Conservation (phyloP, 805 yeast genomes). For the Metschnikowia reukaufii region DNA sequence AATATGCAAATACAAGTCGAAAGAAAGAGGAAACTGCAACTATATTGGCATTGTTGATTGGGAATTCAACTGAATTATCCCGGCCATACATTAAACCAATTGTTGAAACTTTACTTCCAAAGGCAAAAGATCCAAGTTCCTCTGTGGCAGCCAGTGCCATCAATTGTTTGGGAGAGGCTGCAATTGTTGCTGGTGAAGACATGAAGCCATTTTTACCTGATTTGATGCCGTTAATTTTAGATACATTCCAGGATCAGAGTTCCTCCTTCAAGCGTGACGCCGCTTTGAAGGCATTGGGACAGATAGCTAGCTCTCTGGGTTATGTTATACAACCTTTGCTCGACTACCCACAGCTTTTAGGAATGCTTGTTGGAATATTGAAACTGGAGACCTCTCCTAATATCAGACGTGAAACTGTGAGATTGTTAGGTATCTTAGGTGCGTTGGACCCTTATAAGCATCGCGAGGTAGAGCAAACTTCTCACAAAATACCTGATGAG, state of each 20-base stretch:
- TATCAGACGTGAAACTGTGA: slow-evolving; percentile 83
- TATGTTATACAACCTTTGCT: slow-evolving; percentile 91
- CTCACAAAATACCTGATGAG: slow-evolving; percentile 57
- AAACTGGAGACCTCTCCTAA: slow-evolving; percentile 75
- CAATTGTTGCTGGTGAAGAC: slow-evolving; percentile 86
- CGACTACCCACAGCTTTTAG: slow-evolving; percentile 87
- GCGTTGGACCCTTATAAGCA: slow-evolving; percentile 97
- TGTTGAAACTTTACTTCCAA: slow-evolving; percentile 78
- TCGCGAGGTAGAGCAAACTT: slow-evolving; percentile 79
- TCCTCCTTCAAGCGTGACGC: slow-evolving; percentile 87
- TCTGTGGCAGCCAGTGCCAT: slow-evolving; percentile 87
- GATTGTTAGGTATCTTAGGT: slow-evolving; percentile 88
- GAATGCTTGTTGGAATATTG: slow-evolving; percentile 75
- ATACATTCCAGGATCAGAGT: slow-evolving; percentile 88
- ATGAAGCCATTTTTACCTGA: slow-evolving; percentile 68
- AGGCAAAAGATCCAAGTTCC: slow-evolving; percentile 67
- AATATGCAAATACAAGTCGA: slow-evolving; percentile 70
- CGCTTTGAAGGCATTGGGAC: slow-evolving; percentile 84
- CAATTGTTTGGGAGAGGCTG: slow-evolving; percentile 82
- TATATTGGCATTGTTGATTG: slow-evolving; percentile 68
- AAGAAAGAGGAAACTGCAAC: slow-evolving; percentile 87
- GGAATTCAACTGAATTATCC: slow-evolving; percentile 77
- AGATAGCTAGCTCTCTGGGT: slow-evolving; percentile 85
- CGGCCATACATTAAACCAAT: slow-evolving; percentile 90
- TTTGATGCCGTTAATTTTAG: slow-evolving; percentile 84